A percentile compares a stretch with the other conserved stretches of the same genome.
phyloP scores from a whole-genome alignment of 169 alveolate species.

The Plasmodium yoelii region DNA sequence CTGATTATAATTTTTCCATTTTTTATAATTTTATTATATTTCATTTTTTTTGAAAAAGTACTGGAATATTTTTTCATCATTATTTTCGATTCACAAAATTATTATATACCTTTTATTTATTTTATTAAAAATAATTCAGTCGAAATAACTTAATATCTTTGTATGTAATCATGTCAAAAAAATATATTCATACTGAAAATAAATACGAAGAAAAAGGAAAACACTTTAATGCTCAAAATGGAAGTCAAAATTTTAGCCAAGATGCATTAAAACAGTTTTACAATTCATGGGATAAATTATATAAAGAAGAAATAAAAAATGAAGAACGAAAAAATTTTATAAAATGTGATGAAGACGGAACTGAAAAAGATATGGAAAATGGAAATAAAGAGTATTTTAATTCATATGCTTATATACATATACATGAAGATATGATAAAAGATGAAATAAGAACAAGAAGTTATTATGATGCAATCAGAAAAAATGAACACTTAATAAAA shows the following conservation, averaged over 20 bases:
- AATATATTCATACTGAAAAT: too few species aligned
- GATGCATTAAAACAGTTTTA: conserved; percentile 33
- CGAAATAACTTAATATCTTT: too few species aligned
- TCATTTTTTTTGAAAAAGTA: too few species aligned
- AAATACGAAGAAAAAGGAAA: conserved; percentile 9
- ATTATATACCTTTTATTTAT: too few species aligned
- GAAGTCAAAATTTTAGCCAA: conserved; percentile 20
- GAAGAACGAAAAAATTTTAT: conserved; percentile 53
- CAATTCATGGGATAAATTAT: conserved; percentile 25
- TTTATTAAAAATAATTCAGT: too few species aligned
- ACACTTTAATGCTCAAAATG: background rate
- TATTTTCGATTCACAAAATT: too few species aligned
- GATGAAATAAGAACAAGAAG: conserved; percentile 95
- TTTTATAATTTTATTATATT: too few species aligned
- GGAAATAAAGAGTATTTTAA: conserved; percentile 91
- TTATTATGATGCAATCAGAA: conserved; percentile 92
- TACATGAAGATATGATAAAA: conserved; percentile 98
- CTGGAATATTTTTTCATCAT: too few species aligned
- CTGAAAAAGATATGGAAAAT: conserved; percentile 39
- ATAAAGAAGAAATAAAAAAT: conserved; percentile 33
- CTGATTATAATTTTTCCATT: too few species aligned
- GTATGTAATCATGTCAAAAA: too few species aligned
- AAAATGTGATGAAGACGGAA: conserved; percentile 12
- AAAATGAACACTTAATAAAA: conserved; percentile 93
- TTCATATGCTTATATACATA: conserved; percentile 96